Evolutionary conservation across 73 alveolate genomes (phyloP).

Genomic region (Paramecium sexaurelia): DNA sequence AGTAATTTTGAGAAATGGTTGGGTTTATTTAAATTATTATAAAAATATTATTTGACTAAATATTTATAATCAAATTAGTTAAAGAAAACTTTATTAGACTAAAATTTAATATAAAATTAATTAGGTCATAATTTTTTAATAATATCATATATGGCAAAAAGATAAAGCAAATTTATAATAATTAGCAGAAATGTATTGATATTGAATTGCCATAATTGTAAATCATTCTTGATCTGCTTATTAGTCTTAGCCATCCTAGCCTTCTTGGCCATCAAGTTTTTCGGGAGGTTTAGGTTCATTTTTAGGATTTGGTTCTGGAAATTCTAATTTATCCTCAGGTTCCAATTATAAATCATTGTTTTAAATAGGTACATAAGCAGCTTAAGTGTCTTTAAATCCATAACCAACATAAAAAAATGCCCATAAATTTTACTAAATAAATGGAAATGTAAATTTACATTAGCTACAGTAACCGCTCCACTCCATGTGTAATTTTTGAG

Average conservation of each 20-base stretch:
- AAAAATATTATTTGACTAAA: too few species aligned
- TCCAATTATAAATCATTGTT: constrained; percentile 75
- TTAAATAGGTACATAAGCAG: constrained; percentile 77
- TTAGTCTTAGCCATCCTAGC: neutral
- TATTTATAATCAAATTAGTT: too few species aligned
- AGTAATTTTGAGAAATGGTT: too few species aligned
- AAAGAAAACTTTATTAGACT: too few species aligned
- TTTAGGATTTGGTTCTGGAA: constrained; percentile 82
- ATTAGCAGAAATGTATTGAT: constrained; percentile 7
- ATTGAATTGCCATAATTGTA: neutral
- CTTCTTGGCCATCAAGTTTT: neutral
- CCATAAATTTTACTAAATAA: constrained; percentile 73
- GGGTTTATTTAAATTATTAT: too few species aligned
- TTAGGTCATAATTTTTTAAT: too few species aligned
- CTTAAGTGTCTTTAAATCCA: constrained; percentile 81
- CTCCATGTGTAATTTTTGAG: constrained; percentile 84
- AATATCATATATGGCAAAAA: too few species aligned
- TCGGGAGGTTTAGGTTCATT: constrained; percentile 66
- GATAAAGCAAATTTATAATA: neutral
- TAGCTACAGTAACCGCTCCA: constrained; percentile 78
- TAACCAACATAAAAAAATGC: constrained; percentile 84
- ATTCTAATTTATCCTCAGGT: constrained; percentile 82
- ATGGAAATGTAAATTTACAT: neutral
- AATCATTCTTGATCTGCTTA: constrained; percentile 47
- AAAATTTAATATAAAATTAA: too few species aligned